These are phyloP conservation scores for Scytalidium lignicola DNA, from an alignment of 2,329 filamentous ascomycete species.

Conservation along the genomic window DNA sequence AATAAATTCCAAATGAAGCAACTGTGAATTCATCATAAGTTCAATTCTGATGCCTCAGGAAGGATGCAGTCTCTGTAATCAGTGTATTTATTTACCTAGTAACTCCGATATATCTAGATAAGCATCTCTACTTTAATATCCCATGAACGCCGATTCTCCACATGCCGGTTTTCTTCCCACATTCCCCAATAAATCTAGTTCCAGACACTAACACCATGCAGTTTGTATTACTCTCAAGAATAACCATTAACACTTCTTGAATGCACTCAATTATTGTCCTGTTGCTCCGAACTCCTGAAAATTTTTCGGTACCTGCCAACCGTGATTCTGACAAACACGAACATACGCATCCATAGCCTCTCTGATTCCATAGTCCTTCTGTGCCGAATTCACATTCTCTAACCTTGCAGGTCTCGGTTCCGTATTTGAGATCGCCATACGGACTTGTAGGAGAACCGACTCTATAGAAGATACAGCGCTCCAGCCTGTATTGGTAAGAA, in stretches of 20 bases:
- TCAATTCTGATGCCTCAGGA: too few species aligned
- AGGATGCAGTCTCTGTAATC: too few species aligned
- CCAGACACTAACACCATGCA: too few species aligned
- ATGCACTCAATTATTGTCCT: background rate
- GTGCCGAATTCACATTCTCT: constrained; percentile 20
- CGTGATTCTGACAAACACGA: constrained; percentile 63
- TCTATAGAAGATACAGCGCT: constrained; percentile 68
- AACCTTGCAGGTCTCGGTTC: constrained; percentile 72
- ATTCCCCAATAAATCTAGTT: too few species aligned
- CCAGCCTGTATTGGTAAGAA: constrained; percentile 83
- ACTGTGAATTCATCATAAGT: too few species aligned
- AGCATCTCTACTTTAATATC: too few species aligned
- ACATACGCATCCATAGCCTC: constrained; percentile 73
- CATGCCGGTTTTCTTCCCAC: too few species aligned
- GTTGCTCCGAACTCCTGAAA: constrained; percentile 34
- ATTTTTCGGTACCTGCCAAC: constrained; percentile 66
- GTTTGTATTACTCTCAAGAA: too few species aligned
- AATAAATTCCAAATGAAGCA: too few species aligned
- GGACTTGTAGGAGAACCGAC: constrained; percentile 73
- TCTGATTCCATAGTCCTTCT: constrained; percentile 54
- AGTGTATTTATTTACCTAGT: too few species aligned
- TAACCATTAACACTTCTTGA: background rate
- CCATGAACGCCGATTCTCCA: too few species aligned
- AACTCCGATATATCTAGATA: too few species aligned
- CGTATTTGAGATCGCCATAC: constrained; percentile 64